Evolutionary conservation across 73 alveolate species (phyloP), one percentile per base, ranked within the genome.

Genomic region (Paramecium sexaurelia): DNA sequence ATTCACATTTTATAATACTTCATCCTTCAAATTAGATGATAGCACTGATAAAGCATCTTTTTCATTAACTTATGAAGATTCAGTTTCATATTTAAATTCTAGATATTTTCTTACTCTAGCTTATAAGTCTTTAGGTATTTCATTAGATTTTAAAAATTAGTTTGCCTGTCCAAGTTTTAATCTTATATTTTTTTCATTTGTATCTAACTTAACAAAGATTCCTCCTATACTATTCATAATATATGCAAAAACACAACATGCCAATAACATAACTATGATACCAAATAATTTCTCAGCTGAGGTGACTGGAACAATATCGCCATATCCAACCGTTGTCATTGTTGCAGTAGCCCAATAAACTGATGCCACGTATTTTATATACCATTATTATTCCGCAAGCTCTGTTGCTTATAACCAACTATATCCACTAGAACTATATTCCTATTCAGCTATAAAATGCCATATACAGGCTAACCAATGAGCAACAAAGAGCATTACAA

Each of bases 381-480:
- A 57, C 95, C 96, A 55, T 55, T 51, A 47, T 19, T 92, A 45
- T 56, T 94, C 95, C 27, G 94, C 73, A 9, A 96, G 89, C 17
- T 94, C 95, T 37, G 97, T 92, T 5, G 75, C 75, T 17, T 91
- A 84, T 7, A 96, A 73, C 97, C 98, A 96, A 89, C 96, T 92
- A n/a, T 56, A 87, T 0, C 91, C 94, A 29, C 66, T 56, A 55
- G 68, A 71, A 11, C 86, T 91, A 43, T 83, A 24, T 55, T 96
- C 97, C 17, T 71, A 68, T 22, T 66, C 75, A 69, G 97, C 98
- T 22, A 96, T 78, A 13, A 55, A 92, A 75, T 82, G 92, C 94
- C 96, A 96, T 91, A 95, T 91, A 90, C 99, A 96, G 1, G 98
- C 99, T 10, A 96, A 85, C 97, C 98, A 96, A 83, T 96, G 99